These are phyloP conservation scores for Moricandia arvensis DNA, from an alignment of 345 rosid species.

Conservation along the genomic window DNA sequence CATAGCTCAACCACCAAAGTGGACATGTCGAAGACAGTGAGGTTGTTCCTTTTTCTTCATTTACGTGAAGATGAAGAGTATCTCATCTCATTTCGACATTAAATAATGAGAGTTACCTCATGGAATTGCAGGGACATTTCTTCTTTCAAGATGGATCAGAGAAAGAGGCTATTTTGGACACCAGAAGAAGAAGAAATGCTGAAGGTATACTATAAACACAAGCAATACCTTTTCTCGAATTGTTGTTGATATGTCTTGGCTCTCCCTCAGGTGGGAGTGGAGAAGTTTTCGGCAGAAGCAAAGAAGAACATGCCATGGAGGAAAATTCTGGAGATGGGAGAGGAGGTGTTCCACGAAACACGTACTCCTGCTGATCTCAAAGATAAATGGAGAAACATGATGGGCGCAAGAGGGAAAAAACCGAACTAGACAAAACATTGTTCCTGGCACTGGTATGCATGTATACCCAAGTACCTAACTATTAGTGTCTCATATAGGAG, in stretches of 20 bases:
- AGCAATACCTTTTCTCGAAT: neutral
- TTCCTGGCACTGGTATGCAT: neutral
- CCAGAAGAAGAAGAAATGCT: slow-evolving; percentile 37
- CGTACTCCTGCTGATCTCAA: slow-evolving; percentile 73
- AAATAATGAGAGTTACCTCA: neutral
- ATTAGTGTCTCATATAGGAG: slow-evolving; percentile 13
- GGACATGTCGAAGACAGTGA: neutral
- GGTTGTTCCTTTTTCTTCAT: slow-evolving; percentile 11
- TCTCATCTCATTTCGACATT: neutral
- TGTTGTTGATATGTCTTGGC: slow-evolving; percentile 2
- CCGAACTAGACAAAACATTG: neutral
- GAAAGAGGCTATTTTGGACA: slow-evolving; percentile 28
- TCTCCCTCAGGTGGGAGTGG: slow-evolving; percentile 61
- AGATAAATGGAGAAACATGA: slow-evolving; percentile 71
- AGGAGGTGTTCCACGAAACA: slow-evolving; percentile 48
- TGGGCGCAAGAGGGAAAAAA: slow-evolving; percentile 11
- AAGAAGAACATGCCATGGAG: slow-evolving; percentile 79
- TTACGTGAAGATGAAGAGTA: neutral
- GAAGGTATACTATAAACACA: slow-evolving; percentile 21
- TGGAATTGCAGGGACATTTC: slow-evolving; percentile 24
- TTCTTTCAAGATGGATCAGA: slow-evolving; percentile 5
- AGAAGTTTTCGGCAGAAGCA: slow-evolving; percentile 36
- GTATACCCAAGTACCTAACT: neutral
- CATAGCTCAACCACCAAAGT: neutral
- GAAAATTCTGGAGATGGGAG: slow-evolving; percentile 73